Conservation (phyloP, 768 basidiomycete species). For the Psilocybe subaeruginosa region DNA sequence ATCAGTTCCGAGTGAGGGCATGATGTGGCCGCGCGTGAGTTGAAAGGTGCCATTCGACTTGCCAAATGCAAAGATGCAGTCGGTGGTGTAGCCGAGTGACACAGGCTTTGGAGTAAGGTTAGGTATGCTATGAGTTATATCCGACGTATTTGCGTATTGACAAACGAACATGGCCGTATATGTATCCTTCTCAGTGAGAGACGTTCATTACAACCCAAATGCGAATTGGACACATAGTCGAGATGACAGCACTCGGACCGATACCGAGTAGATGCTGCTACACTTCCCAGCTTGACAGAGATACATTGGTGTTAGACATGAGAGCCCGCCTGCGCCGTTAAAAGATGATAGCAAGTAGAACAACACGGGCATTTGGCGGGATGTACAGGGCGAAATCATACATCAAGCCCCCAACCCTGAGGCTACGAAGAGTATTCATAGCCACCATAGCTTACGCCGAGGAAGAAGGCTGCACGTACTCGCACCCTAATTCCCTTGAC, state of each 20-base stretch:
- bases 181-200: background rate
- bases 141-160: constrained; percentile 1
- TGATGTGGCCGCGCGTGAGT: background rate
- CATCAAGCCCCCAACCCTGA: background rate
- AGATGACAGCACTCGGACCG: background rate
- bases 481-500: background rate
- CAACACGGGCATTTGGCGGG: background rate
- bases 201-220: background rate
- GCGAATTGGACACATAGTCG: background rate
- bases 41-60: background rate
- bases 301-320: background rate
- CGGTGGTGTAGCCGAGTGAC: background rate
- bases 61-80: background rate
- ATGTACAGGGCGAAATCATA: background rate
- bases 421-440: background rate
- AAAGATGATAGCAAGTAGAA: background rate
- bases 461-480: background rate
- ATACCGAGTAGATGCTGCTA: background rate
- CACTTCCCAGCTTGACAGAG: background rate
- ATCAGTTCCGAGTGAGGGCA: background rate
- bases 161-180: background rate
- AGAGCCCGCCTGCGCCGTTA: background rate
- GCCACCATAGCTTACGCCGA: background rate
- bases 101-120: background rate
- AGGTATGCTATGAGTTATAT: background rate